Evolutionary conservation across 78 protist species (phyloP), one percentile per base, ranked within the genome.

Genomic region (Mastigamoeba balamuthi): DNA sequence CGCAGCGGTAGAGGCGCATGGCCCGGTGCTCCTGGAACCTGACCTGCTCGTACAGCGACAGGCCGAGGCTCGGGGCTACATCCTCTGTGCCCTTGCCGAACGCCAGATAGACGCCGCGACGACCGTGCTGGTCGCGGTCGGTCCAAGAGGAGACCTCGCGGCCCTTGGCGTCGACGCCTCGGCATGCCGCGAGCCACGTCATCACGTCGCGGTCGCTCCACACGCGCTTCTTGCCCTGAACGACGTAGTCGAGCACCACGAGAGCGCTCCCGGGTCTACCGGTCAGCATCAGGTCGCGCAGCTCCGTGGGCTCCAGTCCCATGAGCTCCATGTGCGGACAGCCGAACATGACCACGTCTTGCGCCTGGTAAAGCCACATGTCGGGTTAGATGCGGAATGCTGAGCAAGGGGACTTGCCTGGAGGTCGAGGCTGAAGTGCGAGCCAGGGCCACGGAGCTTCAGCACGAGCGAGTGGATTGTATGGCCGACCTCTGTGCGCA

Each of bases 161-260:
- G 37, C 85, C 85, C 28, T 74, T 7, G 3, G 6, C 23, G 40
- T 80, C 85, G 8, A 72, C 69, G 3, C 66, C 39, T 28, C 78
- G 43, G 58, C 80, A 58, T 5, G 85, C 78, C 25, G 85, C 78
- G 69, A 70, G 69, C 85, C 85, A 80, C 3, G 71, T 4, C 85
- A 80, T 80, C 0, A 80, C 66, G 40, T 80, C 85, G 6, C 85
- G 25, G 40, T 80, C 85, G 36, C 74, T 70, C 85, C 85, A 80
- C 66, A 72, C 66, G 63, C 85, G 8, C 43, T 80, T 77, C 10
- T 78, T 30, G n/a, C 85, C 85, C 69, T 80, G 85, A 23, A 44
- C 33, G 4, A 80, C 79, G 27, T 66, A 74, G 52, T 80, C 85
- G 17, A 44, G 79, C 8, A 69, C 66, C 10, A 8, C 7, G 40